These are phyloP conservation scores for Mortierella hygrophila DNA, from an alignment of 192 early-diverging fungal genomes.

Conservation along the genomic window DNA sequence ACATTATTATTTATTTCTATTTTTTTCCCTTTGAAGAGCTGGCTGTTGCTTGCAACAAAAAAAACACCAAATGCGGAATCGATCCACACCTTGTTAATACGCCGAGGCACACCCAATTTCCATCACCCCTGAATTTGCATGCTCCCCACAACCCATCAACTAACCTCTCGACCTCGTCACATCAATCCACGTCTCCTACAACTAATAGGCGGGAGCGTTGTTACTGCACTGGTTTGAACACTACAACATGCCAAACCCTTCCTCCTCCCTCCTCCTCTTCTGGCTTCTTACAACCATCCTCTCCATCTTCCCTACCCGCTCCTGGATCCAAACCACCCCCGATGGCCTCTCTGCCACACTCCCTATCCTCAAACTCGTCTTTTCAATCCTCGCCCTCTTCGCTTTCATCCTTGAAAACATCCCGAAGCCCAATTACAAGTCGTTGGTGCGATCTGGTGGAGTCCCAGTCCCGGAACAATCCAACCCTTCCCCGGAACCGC, in stretches of 20 bases:
- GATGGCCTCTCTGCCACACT: constrained; percentile 14
- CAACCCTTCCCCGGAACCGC: constrained; percentile 39
- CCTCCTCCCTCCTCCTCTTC: constrained; percentile 63
- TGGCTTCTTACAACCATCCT: constrained; percentile 59
- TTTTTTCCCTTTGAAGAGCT: too few species aligned
- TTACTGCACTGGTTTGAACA: constrained; percentile 27
- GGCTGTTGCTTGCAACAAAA: too few species aligned
- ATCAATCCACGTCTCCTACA: neutral
- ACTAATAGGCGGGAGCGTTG: neutral
- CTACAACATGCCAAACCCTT: constrained; percentile 48
- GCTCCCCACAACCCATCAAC: too few species aligned
- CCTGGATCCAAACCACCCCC: constrained; percentile 32
- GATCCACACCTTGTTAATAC: too few species aligned
- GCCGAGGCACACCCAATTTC: neutral
- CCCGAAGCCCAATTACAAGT: constrained; percentile 39
- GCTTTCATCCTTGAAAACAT: constrained; percentile 60
- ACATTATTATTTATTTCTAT: too few species aligned
- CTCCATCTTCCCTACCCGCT: constrained; percentile 51
- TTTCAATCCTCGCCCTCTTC: constrained; percentile 33
- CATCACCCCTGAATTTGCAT: neutral
- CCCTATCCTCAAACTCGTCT: constrained; percentile 38
- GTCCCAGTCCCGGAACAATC: neutral
- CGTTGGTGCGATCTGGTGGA: constrained; percentile 22
- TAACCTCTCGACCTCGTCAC: neutral
- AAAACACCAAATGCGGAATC: too few species aligned